These are phyloP conservation scores for Gillenia trifoliata DNA, from an alignment of 306 rosid species.

Conservation along the genomic window DNA sequence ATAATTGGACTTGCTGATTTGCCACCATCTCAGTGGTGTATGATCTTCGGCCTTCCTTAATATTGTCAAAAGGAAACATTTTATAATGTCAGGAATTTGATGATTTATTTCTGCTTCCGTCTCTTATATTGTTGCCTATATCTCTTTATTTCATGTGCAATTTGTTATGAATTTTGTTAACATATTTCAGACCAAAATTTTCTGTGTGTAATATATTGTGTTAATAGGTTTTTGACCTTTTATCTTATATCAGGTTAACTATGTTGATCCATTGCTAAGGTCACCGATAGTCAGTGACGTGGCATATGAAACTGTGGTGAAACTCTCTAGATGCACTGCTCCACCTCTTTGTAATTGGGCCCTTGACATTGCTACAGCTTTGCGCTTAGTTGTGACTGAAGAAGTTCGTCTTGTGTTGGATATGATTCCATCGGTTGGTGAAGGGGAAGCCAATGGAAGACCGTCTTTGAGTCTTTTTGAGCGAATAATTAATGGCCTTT, in stretches of 20 bases:
- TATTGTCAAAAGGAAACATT: background rate
- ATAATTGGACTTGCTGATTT: background rate
- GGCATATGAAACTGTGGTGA: conserved; percentile 84
- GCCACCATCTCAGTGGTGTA: background rate
- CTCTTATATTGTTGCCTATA: background rate
- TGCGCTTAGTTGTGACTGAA: conserved; percentile 71
- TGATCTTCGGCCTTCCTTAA: background rate
- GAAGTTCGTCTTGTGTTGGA: conserved; percentile 62
- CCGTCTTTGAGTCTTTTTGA: conserved; percentile 64
- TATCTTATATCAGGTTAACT: conserved; percentile 63
- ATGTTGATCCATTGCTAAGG: conserved; percentile 78
- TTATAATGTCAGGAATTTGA: background rate
- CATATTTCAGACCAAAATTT: background rate
- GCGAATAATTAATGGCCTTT: conserved; percentile 64
- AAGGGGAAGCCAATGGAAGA: conserved; percentile 51
- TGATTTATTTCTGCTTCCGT: background rate
- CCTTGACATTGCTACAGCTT: conserved; percentile 83
- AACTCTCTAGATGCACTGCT: conserved; percentile 81
- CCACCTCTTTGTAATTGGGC: conserved; percentile 89
- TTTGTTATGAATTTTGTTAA: background rate
- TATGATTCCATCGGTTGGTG: conserved; percentile 44
- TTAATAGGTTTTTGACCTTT: conserved; percentile 1
- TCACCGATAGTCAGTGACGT: conserved; percentile 79
- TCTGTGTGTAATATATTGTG: no score
- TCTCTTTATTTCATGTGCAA: background rate